A percentile compares a stretch with the other conserved stretches of the same genome.
Evolutionary conservation across 2,329 filamentous ascomycete species (phyloP).

Genomic region (Talaromyces sp.): DNA sequence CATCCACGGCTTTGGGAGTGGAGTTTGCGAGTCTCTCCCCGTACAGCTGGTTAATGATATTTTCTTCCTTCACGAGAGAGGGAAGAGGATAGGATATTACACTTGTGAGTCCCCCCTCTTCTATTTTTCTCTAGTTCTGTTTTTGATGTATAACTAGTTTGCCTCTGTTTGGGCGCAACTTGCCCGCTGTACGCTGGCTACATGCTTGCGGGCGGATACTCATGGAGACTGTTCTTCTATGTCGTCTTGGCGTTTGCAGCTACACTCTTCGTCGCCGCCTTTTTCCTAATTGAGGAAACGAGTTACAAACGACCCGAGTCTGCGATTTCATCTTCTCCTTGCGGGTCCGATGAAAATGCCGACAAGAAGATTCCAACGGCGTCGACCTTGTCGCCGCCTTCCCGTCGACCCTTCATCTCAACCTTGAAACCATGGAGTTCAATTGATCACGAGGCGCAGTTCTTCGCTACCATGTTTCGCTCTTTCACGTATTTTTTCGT

Average conservation of each 20-base stretch:
- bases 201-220: conserved; percentile 55
- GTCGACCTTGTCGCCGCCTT: conserved; percentile 16
- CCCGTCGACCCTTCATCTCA: conserved; percentile 36
- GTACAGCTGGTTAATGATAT: conserved; percentile 47
- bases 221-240: conserved; percentile 59
- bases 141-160: conserved; percentile 29
- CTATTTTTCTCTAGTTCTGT: not conserved
- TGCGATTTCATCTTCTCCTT: not conserved
- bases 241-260: conserved; percentile 53
- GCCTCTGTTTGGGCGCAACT: conserved; percentile 52
- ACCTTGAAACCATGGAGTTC: conserved; percentile 42
- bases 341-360: conserved; percentile 13
- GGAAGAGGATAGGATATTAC: conserved; percentile 54
- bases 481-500: conserved; percentile 46
- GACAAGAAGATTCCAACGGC: conserved; percentile 6
- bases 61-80: conserved; percentile 44
- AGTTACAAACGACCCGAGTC: conserved; percentile 41
- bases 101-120: conserved; percentile 39
- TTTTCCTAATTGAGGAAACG: conserved; percentile 58
- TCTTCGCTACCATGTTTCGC: conserved; percentile 43
- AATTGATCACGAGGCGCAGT: conserved; percentile 39
- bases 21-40: conserved; percentile 43
- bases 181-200: conserved; percentile 57
- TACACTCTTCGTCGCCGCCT: conserved; percentile 41
- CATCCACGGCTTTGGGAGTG: conserved; percentile 39